A percentile compares a stretch with the other conserved stretches of the same genome.
Evolutionary conservation across 768 basidiomycete genomes (phyloP).

Genomic region (Podaxis sp.): DNA sequence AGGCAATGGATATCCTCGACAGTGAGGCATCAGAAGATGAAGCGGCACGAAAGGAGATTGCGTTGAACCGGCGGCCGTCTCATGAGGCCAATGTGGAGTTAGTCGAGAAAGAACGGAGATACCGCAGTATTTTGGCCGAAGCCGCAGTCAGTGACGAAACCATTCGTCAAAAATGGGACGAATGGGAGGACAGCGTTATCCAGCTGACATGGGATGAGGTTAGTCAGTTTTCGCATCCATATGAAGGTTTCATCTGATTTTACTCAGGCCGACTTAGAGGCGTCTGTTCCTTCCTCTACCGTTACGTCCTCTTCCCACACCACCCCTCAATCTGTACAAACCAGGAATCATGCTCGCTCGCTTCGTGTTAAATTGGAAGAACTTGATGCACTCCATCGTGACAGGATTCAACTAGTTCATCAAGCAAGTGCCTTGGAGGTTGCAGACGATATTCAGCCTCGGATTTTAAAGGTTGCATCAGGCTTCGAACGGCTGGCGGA

Average conservation of each 20-base stretch:
- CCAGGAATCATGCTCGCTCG: constrained; percentile 63
- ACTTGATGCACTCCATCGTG: constrained; percentile 68
- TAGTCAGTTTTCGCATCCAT: constrained; percentile 31
- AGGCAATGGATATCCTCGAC: constrained; percentile 92
- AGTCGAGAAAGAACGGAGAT: constrained; percentile 67
- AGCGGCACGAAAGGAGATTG: constrained; percentile 51
- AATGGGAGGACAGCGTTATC: constrained; percentile 76
- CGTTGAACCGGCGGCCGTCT: constrained; percentile 61
- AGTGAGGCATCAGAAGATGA: constrained; percentile 88
- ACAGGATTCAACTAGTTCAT: constrained; percentile 60
- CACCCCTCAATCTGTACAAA: constrained; percentile 44
- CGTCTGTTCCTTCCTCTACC: constrained; percentile 68
- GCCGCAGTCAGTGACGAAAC: constrained; percentile 76
- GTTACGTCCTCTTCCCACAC: constrained; percentile 27
- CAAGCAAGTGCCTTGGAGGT: constrained; percentile 62
- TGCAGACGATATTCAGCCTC: constrained; percentile 71
- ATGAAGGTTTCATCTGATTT: not conserved
- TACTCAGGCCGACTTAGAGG: constrained; percentile 61
- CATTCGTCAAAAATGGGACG: constrained; percentile 82
- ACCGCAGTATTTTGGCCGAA: constrained; percentile 67
- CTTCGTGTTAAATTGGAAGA: constrained; percentile 76
- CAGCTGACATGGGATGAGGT: constrained; percentile 69
- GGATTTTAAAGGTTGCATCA: constrained; percentile 64
- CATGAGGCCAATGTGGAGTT: constrained; percentile 78
- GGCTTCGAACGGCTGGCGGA: constrained; percentile 67